A percentile compares a stretch with the other conserved stretches of the same genome.
These are phyloP conservation scores for Aegilops tauschii DNA, from an alignment of 176 grass and related monocot species.

Conservation along the genomic window DNA sequence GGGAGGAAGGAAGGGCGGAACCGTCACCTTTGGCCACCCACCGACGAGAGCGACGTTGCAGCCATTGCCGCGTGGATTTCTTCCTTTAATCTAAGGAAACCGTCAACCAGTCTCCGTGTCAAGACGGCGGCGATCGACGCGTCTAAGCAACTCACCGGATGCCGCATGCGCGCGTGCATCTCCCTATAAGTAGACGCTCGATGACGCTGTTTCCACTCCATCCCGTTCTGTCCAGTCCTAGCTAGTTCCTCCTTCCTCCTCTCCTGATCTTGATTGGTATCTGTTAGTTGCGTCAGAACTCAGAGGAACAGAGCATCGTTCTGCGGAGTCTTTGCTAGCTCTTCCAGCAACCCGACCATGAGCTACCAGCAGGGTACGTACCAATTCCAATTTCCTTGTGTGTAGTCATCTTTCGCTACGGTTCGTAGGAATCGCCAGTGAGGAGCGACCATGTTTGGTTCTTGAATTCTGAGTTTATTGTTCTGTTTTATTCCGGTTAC, in stretches of 20 bases:
- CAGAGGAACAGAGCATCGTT: not conserved
- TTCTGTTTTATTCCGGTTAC: not conserved
- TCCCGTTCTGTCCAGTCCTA: not conserved
- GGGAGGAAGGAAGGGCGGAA: not conserved
- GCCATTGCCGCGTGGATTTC: not conserved
- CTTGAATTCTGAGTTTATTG: not conserved
- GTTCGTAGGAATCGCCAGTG: not conserved
- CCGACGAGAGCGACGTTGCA: not conserved
- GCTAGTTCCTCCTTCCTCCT: not conserved
- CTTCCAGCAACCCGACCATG: not conserved
- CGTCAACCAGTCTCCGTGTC: not conserved
- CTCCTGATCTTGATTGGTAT: not conserved
- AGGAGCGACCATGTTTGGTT: not conserved
- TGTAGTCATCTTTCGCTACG: not conserved
- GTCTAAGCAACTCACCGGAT: not conserved
- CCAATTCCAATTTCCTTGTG: not conserved
- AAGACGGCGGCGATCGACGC: not conserved
- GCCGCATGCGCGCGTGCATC: not conserved
- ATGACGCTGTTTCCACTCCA: not conserved
- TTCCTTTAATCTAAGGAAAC: not conserved
- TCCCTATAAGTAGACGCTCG: not conserved
- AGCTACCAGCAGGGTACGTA: conserved; percentile 17
- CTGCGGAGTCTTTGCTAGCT: not conserved
- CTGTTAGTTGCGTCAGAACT: not conserved
- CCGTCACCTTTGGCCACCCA: not conserved